Evolutionary conservation across 768 basidiomycete genomes (phyloP), one percentile per base, ranked within the genome.

Genomic region (Mycena albidolilacea): DNA sequence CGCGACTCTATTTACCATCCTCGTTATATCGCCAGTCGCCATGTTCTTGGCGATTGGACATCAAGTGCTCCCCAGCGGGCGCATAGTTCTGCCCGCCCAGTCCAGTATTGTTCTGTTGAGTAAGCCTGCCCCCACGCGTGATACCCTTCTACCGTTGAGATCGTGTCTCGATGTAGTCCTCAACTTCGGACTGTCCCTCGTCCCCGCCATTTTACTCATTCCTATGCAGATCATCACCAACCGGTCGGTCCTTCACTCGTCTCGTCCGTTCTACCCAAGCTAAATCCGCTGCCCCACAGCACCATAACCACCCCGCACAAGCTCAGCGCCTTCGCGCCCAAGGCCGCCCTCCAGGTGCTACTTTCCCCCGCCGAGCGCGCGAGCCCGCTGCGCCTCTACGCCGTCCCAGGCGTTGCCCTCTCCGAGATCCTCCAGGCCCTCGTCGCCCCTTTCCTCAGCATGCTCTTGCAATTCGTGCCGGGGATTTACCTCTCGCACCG

Each of bases 361-460:
- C 73, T 75, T 23, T 71, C 73, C 30, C 73, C 69, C 2, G 59
- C 73, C 41, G 73, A 75, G 48, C 69, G 66, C 59, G 61, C 60
- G 4, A 35, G 64, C 12, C 73, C 73, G 19, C 52, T 58, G n/a
- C 43, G 48, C 2, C 70, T 75, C 11, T 75, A 75, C 64, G 52
- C 64, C 61, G 21, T 66, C 46, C 73, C 73, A 4, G 73, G 73
- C 23, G 73, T 75, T 54, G 70, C 54, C 8, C 63, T 64, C 55
- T 44, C 55, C 39, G 38, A 21, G 21, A 0, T 68, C 48, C 54
- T 70, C 55, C 35, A 44, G 46, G 65, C 15, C 37, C 43, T 75
- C 61, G 23, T 75, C 61, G 2, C 48, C 21, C 52, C 66, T 12
- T 14, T 38, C 9, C 7, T 69, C 52, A 14, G 1, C 66, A 11